These are phyloP conservation scores for Blastobotrys indianensis DNA, from an alignment of 1,139 yeast genomes.

Conservation along the genomic window DNA sequence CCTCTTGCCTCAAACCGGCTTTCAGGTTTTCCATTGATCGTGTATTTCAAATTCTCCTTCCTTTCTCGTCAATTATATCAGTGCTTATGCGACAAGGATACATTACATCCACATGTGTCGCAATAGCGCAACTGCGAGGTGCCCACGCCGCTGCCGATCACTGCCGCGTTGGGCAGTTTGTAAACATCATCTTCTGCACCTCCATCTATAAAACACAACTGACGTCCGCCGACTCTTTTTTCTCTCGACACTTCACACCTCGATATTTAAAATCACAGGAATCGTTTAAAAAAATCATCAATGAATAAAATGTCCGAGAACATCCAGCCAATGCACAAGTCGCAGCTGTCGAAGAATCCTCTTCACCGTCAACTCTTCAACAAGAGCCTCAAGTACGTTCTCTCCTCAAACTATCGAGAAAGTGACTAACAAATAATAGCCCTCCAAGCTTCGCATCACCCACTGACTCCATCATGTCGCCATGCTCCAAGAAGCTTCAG, in stretches of 20 bases:
- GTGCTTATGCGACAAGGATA: too few species aligned
- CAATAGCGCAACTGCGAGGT: too few species aligned
- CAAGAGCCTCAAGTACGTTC: conserved; percentile 6
- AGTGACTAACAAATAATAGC: not conserved
- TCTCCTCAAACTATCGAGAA: not conserved
- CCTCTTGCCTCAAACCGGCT: too few species aligned
- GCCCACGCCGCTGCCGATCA: too few species aligned
- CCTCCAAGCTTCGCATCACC: conserved; percentile 45
- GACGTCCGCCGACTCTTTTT: not conserved
- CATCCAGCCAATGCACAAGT: conserved; percentile 20
- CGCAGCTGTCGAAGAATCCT: conserved; percentile 9
- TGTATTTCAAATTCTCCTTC: too few species aligned
- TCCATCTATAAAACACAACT: not conserved
- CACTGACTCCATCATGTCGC: conserved; percentile 51
- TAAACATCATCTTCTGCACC: conserved; percentile 1
- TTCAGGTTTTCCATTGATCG: too few species aligned
- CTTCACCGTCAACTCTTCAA: conserved; percentile 12
- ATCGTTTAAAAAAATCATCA: too few species aligned
- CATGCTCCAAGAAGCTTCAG: conserved; percentile 50
- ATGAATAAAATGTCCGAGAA: conserved; percentile 10
- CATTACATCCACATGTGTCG: too few species aligned
- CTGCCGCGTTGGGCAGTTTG: too few species aligned
- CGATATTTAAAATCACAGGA: too few species aligned
- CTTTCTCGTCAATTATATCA: too few species aligned
- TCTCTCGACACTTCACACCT: not conserved